Evolutionary conservation across 192 early-diverging fungal species (phyloP).

Genomic region (Coemansia asiatica): DNA sequence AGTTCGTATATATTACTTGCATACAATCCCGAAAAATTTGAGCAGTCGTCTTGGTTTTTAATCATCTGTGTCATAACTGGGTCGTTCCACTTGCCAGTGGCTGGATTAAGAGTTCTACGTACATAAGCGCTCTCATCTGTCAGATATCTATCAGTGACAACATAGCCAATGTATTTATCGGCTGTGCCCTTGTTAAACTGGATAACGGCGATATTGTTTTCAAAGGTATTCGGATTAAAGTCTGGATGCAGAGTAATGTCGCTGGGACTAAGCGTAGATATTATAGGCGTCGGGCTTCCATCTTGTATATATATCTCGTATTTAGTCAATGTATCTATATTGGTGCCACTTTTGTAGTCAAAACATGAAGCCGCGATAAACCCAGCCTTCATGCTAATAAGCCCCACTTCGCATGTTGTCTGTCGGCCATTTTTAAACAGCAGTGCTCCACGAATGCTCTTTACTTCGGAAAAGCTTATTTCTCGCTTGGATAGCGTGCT

Average conservation of each 20-base stretch:
- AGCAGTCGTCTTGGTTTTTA: neutral
- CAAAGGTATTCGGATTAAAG: neutral
- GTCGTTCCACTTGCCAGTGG: neutral
- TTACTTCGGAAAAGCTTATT: neutral
- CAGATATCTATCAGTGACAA: neutral
- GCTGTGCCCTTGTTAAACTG: conserved; percentile 6
- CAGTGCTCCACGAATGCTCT: neutral
- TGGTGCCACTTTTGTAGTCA: neutral
- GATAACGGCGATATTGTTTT: conserved; percentile 8
- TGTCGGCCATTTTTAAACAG: conserved; percentile 7
- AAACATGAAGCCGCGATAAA: conserved; percentile 2
- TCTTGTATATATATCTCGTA: neutral
- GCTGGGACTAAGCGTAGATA: neutral
- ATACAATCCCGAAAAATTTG: neutral
- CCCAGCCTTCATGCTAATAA: conserved; percentile 2
- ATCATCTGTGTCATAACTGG: neutral
- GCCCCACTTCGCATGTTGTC: neutral
- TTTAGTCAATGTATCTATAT: neutral
- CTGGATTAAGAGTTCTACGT: neutral
- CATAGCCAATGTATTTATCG: neutral
- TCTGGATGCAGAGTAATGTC: conserved; percentile 4
- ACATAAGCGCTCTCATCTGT: neutral
- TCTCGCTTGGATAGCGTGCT: neutral
- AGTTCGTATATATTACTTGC: neutral
- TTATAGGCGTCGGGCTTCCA: neutral